Percentiles rank a stretch among this genome's conserved stretches.
phyloP scores from a whole-genome alignment of 2,329 filamentous ascomycete species.

The Blumeriella jaapii region DNA sequence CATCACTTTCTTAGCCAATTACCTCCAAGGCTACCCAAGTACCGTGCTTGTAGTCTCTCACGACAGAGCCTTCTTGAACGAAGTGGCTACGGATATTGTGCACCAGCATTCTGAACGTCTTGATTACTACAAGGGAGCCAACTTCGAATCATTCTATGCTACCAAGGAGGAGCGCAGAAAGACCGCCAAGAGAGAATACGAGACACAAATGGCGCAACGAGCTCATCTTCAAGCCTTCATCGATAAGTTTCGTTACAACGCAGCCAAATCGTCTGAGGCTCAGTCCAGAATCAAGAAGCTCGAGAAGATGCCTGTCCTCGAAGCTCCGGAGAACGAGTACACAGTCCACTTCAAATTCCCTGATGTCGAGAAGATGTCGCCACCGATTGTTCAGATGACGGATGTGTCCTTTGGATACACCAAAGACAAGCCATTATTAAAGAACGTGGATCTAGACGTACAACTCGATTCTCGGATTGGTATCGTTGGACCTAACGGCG shows the following conservation, averaged over 20 bases:
- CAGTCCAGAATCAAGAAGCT: conserved; percentile 99
- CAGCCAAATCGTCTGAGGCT: conserved; percentile 94
- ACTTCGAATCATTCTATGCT: conserved; percentile 95
- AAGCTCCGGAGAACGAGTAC: conserved; percentile 87
- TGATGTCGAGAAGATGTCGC: conserved; percentile 92
- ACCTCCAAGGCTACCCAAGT: conserved; percentile 86
- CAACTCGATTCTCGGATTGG: conserved; percentile 97
- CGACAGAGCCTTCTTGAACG: conserved; percentile 97
- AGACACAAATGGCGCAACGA: conserved; percentile 91
- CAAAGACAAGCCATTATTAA: conserved; percentile 66
- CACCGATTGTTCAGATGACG: conserved; percentile 95
- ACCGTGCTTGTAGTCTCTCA: conserved; percentile 95
- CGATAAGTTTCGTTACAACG: conserved; percentile 99
- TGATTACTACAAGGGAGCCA: conserved; percentile 96
- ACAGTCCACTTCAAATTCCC: conserved; percentile 95
- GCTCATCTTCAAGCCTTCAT: conserved; percentile 96
- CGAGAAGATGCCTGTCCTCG: conserved; percentile 88
- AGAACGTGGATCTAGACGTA: conserved; percentile 85
- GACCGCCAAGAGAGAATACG: conserved; percentile 92
- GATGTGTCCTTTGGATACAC: conserved; percentile 84
- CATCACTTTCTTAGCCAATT: conserved; percentile 94
- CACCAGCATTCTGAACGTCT: conserved; percentile 95
- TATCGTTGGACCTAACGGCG: conserved; percentile 98
- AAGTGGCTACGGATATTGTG: conserved; percentile 97
- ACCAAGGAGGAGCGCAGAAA: conserved; percentile 96